Conservation (phyloP, 2,329 filamentous ascomycete species). For the Ascochyta fabae region DNA sequence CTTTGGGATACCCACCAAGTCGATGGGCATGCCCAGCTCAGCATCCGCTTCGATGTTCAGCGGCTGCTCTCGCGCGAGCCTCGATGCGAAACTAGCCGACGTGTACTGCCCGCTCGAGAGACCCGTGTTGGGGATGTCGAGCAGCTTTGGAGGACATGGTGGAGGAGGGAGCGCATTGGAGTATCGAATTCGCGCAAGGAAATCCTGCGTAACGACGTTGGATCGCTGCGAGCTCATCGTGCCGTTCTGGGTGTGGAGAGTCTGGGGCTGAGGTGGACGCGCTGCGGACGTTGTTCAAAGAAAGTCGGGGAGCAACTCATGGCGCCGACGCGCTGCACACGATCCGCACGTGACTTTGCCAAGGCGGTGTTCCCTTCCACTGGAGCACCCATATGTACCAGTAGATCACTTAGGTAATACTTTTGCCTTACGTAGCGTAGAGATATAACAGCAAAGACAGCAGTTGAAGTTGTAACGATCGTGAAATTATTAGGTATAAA, state of each 20-base stretch:
- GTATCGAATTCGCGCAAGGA: slow-evolving; percentile 94
- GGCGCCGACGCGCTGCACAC: slow-evolving; percentile 29
- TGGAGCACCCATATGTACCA: neutral
- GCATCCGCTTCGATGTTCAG: slow-evolving; percentile 97
- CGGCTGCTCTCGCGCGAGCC: slow-evolving; percentile 87
- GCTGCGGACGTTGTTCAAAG: slow-evolving; percentile 27
- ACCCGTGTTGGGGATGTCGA: slow-evolving; percentile 94
- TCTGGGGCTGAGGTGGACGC: slow-evolving; percentile 14
- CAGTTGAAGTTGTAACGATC: slow-evolving; percentile 25
- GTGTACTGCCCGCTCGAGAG: slow-evolving; percentile 88
- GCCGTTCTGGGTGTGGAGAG: slow-evolving; percentile 5
- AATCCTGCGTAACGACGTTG: slow-evolving; percentile 79
- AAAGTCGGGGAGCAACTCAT: slow-evolving; percentile 34
- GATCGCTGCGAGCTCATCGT: slow-evolving; percentile 37
- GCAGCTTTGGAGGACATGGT: slow-evolving; percentile 91
- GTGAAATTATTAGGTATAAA: slow-evolving; percentile 39
- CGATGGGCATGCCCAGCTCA: slow-evolving; percentile 96
- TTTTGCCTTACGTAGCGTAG: neutral
- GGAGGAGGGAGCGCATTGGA: slow-evolving; percentile 95
- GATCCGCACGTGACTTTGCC: slow-evolving; percentile 9
- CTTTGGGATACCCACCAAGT: slow-evolving; percentile 91
- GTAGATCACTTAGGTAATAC: neutral
- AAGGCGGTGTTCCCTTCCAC: neutral
- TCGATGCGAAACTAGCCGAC: slow-evolving; percentile 85
- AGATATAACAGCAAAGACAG: neutral